Percentiles rank a stretch among this genome's conserved stretches.
Evolutionary conservation across 805 yeast species (phyloP).

Genomic region (Barnettozyma sucrosica): DNA sequence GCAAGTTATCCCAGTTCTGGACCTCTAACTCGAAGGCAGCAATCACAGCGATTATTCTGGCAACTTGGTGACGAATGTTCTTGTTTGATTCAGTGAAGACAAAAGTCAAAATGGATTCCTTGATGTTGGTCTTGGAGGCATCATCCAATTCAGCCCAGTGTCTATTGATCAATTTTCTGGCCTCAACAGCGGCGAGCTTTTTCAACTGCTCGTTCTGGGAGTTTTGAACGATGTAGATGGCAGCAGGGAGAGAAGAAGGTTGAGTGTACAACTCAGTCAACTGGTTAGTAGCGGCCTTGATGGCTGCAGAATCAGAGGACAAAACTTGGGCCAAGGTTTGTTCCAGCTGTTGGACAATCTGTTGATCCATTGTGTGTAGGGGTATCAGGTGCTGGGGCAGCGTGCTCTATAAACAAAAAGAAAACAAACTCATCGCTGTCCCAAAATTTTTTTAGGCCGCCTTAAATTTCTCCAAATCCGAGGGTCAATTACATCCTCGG

Average conservation of each 20-base stretch:
- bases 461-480: not conserved
- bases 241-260: slow-evolving; percentile 69
- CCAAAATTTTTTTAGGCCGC: not conserved
- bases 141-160: slow-evolving; percentile 56
- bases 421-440: slow-evolving; percentile 1
- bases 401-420: not conserved
- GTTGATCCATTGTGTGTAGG: slow-evolving; percentile 40
- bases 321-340: slow-evolving; percentile 72
- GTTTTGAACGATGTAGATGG: slow-evolving; percentile 73
- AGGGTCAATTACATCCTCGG: not conserved
- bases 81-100: slow-evolving; percentile 61
- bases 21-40: slow-evolving; percentile 69
- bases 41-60: slow-evolving; percentile 85
- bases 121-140: slow-evolving; percentile 51
- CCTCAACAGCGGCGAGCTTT: slow-evolving; percentile 95
- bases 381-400: not conserved
- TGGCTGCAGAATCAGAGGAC: slow-evolving; percentile 73
- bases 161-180: slow-evolving; percentile 69
- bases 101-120: slow-evolving; percentile 59
- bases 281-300: slow-evolving; percentile 75
- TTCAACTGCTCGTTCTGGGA: slow-evolving; percentile 66
- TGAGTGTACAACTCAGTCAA: slow-evolving; percentile 70
- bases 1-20: slow-evolving; percentile 68
- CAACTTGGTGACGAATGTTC: slow-evolving; percentile 78
- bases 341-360: slow-evolving; percentile 65